Base-by-base conservation (phyloP, 1,284 basidiomycete genomes). In the Mycena citricolor region DNA sequence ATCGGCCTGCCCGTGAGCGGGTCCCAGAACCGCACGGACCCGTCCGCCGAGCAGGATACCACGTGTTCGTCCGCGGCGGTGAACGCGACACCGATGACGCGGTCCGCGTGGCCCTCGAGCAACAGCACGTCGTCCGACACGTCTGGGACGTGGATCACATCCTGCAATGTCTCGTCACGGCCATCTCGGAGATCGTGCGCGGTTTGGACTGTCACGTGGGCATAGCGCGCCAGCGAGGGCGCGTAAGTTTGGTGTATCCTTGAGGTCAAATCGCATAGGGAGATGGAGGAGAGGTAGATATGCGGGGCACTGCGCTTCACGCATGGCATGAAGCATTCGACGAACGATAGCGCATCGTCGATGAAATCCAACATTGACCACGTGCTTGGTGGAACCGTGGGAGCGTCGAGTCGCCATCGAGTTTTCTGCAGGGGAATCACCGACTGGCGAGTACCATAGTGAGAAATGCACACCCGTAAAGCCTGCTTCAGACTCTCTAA, bases 281-380 rank as follows among this genome's bases (percentile, higher is more conserved):
- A 57, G 4, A 70, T 51, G 2, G 65, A 65, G 8, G 67, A 69
- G 8, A 70, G 17, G 50, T 70, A 70, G 25, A 70, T 60, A 36
- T 71, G 69, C 7, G 68, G 67, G 3, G 57, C 59, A 44, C 66
- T 67, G 17, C 61, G 55, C 0, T 57, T 41, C 14, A 69, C 66
- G 5, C 58, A 47, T 17, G 47, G 47, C 1, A 47, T 42, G 45
- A 69, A 70, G 2, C 46, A 52, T n/a, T 48, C 38, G 11, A 67
- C 48, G 46, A 69, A 69, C 32, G 45, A 49, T 6, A 58, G 46
- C 1, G 63, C 59, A 44, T 66, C 66, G 16, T 47, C 38, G 1
- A 57, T 39, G 19, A 62, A 57, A 11, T 20, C n/a, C n/a, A n/a
- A n/a, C n/a, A n/a, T n/a, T n/a, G n/a, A n/a, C n/a, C n/a, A n/a